Evolutionary conservation across 2,329 filamentous ascomycete genomes (phyloP), one percentile per base, ranked within the genome.

Genomic region (Diaporthe eres): DNA sequence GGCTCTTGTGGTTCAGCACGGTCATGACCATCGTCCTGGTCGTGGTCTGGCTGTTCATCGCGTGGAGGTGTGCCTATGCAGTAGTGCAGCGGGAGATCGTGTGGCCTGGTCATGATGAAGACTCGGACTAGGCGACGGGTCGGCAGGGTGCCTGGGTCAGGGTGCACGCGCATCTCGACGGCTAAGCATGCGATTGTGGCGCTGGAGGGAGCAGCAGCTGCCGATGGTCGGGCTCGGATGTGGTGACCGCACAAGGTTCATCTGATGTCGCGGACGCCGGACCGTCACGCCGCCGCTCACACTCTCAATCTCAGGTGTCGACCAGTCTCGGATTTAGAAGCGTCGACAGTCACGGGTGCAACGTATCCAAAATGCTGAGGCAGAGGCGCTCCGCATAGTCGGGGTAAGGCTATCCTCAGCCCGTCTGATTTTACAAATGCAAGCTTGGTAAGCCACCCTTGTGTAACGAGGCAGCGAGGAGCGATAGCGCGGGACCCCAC

Each of bases 71-170:
- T 79, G 79, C 89, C 3, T 82, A 85, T 34, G 91, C 90, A 2
- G 83, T 92, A 39, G 81, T 82, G 77, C 85, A 83, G 22, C 84
- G 86, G 63, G 86, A 91, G 67, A 88, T 93, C 25, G 83, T 92
- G 78, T 91, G 87, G 82, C 89, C 89, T 6, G 91, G 90, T 0
- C 90, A 88, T 79, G 91, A 92, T 76, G 90, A 92, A 79, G 91
- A 92, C 53, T 77, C 74, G 10, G 74, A 77, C 75, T 76, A 79
- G 31, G 39, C n/a, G 42, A 28, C 28, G 55, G n/a, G 42, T 28
- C 6, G 61, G 25, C 42, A 37, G 4, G 51, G 25, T 71, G 25
- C 42, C 25, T 25, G 25, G 25, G 25, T 25, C 42, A 37, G 4
- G 51, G 25, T 71, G 25, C 42, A 49, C 17, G 17, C 25, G 5